phyloP scores from a whole-genome alignment of 1,139 yeast species.

The Nakaseomyces bracarensis region DNA sequence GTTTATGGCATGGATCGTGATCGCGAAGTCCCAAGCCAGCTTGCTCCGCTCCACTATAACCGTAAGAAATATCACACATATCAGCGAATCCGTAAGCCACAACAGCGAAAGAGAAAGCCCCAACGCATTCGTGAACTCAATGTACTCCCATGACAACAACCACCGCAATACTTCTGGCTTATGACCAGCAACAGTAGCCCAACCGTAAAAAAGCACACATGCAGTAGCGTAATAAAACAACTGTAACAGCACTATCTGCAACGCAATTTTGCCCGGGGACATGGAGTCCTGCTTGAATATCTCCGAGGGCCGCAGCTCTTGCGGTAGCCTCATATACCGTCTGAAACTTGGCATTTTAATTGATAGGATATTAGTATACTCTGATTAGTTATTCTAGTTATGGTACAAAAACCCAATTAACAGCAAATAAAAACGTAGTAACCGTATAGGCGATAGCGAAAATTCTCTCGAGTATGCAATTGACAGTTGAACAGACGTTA shows the following conservation, averaged over 20 bases:
- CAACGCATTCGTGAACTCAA: conserved; percentile 67
- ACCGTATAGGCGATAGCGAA: no score
- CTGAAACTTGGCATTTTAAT: conserved; percentile 14
- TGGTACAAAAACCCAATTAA: no score
- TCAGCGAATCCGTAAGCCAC: conserved; percentile 73
- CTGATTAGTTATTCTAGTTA: no score
- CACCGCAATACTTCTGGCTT: conserved; percentile 47
- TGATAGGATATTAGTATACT: no score
- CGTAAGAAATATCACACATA: conserved; percentile 76
- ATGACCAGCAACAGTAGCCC: conserved; percentile 55
- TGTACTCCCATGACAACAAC: conserved; percentile 76
- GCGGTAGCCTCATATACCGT: conserved; percentile 28
- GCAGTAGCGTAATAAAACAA: conserved; percentile 62
- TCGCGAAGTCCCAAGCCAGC: conserved; percentile 90
- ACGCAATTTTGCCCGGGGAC: conserved; percentile 37
- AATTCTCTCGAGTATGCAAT: no score
- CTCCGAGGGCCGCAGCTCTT: conserved; percentile 27
- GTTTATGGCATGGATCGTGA: conserved; percentile 79
- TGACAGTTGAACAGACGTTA: no score
- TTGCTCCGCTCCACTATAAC: conserved; percentile 86
- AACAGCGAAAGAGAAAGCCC: conserved; percentile 65
- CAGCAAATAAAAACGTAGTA: no score
- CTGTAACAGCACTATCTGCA: conserved; percentile 59
- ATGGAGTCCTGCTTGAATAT: conserved; percentile 34
- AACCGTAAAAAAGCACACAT: conserved; percentile 44